These are phyloP conservation scores for Citrullus amarus DNA, from an alignment of 306 rosid species.

Conservation along the genomic window DNA sequence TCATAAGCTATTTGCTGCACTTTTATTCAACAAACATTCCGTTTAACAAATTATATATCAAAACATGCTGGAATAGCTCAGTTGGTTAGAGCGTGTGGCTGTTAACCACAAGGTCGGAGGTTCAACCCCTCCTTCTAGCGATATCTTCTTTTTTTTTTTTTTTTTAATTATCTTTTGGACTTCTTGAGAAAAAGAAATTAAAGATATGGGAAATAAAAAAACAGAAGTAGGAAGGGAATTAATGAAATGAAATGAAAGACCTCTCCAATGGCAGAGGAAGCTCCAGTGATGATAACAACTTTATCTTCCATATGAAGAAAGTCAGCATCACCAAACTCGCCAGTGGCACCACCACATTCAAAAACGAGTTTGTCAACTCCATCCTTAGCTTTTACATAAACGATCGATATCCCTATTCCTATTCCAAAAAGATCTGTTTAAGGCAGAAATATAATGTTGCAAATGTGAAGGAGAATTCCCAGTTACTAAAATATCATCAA, in stretches of 20 bases:
- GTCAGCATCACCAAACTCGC: constrained; percentile 49
- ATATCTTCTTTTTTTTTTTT: fast-evolving
- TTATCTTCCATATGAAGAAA: constrained; percentile 52
- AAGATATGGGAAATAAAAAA: too few relatives aligned
- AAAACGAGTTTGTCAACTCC: constrained; percentile 39
- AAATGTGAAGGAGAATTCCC: too few relatives aligned
- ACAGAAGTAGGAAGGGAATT: too few relatives aligned
- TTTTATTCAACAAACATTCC: not conserved
- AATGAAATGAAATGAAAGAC: constrained; percentile 10
- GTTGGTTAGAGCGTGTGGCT: not conserved
- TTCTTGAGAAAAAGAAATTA: too few relatives aligned
- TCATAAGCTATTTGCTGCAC: constrained; percentile 88
- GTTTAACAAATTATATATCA: not conserved
- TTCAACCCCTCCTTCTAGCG: not conserved
- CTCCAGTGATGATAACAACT: constrained; percentile 84
- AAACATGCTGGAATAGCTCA: not conserved
- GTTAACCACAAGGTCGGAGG: not conserved
- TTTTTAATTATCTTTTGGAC: too few relatives aligned
- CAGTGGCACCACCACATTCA: constrained; percentile 68
- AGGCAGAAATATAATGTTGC: too few relatives aligned
- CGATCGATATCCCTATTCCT: too few relatives aligned
- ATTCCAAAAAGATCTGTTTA: too few relatives aligned
- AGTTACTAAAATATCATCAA: too few relatives aligned
- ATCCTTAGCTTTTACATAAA: not conserved
- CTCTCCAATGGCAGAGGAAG: constrained; percentile 93